Evolutionary conservation across 495 filamentous ascomycete species (phyloP), one percentile per base, ranked within the genome.

Genomic region (Talaromyces thailandensis): DNA sequence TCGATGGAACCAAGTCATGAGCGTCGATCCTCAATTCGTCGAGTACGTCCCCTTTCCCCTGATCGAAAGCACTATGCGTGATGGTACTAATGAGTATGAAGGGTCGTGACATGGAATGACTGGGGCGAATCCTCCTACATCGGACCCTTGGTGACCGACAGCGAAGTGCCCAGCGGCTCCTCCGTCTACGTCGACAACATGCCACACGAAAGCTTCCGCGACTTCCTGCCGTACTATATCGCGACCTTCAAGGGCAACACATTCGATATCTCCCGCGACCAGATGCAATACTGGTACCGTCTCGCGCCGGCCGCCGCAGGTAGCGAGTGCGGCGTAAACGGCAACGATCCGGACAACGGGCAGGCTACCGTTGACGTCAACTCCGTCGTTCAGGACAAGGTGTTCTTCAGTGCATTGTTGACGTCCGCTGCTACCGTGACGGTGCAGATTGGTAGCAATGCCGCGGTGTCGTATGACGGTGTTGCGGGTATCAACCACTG

Each of bases 91-190:
- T 12, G 24, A 23, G 45, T 40, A 6, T 14, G 1, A 32, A 62
- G 76, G 71, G 77, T 83, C 56, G 72, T 78, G 18, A 76, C 72
- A 70, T 90, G 89, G 88, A 91, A 92, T 61, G 88, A 92, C 70
- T 91, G 81, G 61, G 88, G 88, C 45, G 89, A 92, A 70, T 82
- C 84, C 6, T 86, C 88, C 73, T 90, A 92, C 65, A 86, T 92
- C 63, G 85, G 84, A 43, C 82, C 82, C 6, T 77, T 85, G 31
- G 68, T 77, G 25, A 62, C 73, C 0, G 59, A 61, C 59, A 65
- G 69, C 7, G 79, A 82, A n/a, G 77, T 86, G 2, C 79, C 84
- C 0, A 62, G 67, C 7, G 82, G 78, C 0, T 79, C 81, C 3
- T 73, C 77, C 3, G 63, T 69, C 6, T 87, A 87, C 57, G 76